Evolutionary conservation across 768 basidiomycete species (phyloP), one percentile per base, ranked within the genome.

Genomic region (Xerocomellus dryophilus): DNA sequence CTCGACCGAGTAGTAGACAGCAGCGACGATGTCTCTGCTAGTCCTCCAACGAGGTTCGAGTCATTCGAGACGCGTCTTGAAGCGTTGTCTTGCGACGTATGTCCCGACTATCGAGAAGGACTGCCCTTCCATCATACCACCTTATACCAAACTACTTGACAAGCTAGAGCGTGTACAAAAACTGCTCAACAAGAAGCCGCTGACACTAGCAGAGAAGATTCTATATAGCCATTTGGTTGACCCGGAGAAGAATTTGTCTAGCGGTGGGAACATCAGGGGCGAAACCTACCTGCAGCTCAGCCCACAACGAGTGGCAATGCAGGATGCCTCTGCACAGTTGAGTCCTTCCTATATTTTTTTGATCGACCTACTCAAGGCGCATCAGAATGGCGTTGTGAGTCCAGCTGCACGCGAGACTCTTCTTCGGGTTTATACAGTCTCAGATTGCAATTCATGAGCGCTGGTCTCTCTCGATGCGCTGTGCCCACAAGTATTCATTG

Each of bases 191-290:
- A 77, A 83, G 60, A 78, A 86, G 50, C 95, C 94, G 35, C 74
- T 99, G 50, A 93, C 94, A 3, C 78, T 99, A n/a, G 88, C 95
- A 20, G 97, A 99, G 73, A 99, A 99, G 79, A 95, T 98, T 40
- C 78, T 99, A 29, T 98, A 97, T 73, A 87, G 91, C 63, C 97
- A 99, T 73, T 75, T 98, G 50, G 73, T 82, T 58, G 81, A 96
- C 61, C 91, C 92, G 5, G 82, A 86, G 53, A 83, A 84, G 63
- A 83, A 76, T 50, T 72, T 95, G 43, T 79, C 80, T 34, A 72
- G 80, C 42, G 81, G 82, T 27, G 82, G 83, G 29, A 84, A 80
- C 60, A 78, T 93, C 38, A 79, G 95, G 62, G 96, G 95, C 18
- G 85, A 94, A 68, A 78, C 84, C 8, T 96, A 98, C 72, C 78